A percentile compares a stretch with the other conserved stretches of the same genome.
Conservation (phyloP, 768 basidiomycete species). For the Crassisporium funariophilum region DNA sequence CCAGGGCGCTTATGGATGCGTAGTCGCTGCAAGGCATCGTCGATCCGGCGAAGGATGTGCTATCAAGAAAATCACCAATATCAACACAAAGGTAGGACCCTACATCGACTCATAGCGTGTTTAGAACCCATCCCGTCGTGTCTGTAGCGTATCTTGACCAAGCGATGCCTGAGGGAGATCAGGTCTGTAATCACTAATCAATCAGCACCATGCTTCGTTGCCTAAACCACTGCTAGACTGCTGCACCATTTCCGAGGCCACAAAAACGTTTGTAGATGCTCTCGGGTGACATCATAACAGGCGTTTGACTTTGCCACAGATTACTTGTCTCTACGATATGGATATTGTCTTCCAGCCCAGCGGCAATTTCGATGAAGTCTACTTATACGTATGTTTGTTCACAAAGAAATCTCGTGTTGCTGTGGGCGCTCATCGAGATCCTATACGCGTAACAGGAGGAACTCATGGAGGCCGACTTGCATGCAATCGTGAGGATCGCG, state of each 20-base stretch:
- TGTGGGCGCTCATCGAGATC: too few species aligned
- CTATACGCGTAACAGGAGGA: conserved; percentile 75
- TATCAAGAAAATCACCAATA: conserved; percentile 96
- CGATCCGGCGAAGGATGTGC: conserved; percentile 86
- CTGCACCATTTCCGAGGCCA: conserved; percentile 98
- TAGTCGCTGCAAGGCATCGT: conserved; percentile 83
- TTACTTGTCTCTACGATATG: conserved; percentile 97
- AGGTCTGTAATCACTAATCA: conserved; percentile 49
- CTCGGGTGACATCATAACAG: conserved; percentile 6
- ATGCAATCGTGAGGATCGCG: conserved; percentile 78
- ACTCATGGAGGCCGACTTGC: conserved; percentile 99
- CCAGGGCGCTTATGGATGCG: conserved; percentile 93
- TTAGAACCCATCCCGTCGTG: conserved; percentile 7
- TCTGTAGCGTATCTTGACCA: conserved; percentile 86
- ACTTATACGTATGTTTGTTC: conserved; percentile 66
- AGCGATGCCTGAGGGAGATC: conserved; percentile 94
- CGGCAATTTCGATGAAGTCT: conserved; percentile 96
- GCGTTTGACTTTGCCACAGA: conserved; percentile 49
- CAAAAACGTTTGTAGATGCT: conserved; percentile 76
- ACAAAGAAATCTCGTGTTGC: background rate
- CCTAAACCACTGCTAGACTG: conserved; percentile 50
- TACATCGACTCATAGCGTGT: background rate
- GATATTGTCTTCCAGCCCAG: conserved; percentile 93
- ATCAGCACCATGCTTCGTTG: conserved; percentile 3
- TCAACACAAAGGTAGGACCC: conserved; percentile 75